These are phyloP conservation scores for Paramecium caudatum DNA, from an alignment of 73 alveolate genomes.

Conservation along the genomic window DNA sequence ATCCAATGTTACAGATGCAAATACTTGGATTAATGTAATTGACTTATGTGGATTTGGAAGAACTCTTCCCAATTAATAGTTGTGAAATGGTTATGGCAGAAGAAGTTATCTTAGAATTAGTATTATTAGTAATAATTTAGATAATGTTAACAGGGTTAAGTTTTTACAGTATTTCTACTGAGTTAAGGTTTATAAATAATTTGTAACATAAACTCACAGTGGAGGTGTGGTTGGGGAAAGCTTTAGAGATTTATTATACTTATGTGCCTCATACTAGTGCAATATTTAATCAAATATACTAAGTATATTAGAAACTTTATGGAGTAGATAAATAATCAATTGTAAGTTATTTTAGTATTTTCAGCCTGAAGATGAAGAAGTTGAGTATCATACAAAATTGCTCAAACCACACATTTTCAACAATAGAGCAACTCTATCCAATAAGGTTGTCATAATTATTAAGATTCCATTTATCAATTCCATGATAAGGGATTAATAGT, in stretches of 20 bases:
- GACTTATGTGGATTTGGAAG: slow-evolving; percentile 59
- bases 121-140: neutral
- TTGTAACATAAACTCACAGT: neutral
- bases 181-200: slow-evolving; percentile 10
- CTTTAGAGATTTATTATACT: slow-evolving; percentile 40
- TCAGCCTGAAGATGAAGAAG: slow-evolving; percentile 62
- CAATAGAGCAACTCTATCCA: slow-evolving; percentile 36
- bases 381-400: slow-evolving; percentile 21
- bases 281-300: slow-evolving; percentile 28
- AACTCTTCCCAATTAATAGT: slow-evolving; percentile 26
- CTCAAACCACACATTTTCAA: slow-evolving; percentile 57
- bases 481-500: too few relatives aligned
- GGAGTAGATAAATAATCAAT: slow-evolving; percentile 55
- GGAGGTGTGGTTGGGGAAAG: slow-evolving; percentile 47
- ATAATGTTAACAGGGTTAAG: slow-evolving; percentile 58
- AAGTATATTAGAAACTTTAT: slow-evolving; percentile 48
- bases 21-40: slow-evolving; percentile 64
- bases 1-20: slow-evolving; percentile 61
- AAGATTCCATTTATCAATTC: too few relatives aligned
- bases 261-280: slow-evolving; percentile 57
- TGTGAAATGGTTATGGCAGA: slow-evolving; percentile 68
- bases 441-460: slow-evolving; percentile 45
- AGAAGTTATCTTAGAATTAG: slow-evolving; percentile 68
- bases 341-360: neutral
- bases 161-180: slow-evolving; percentile 61